phyloP scores from a whole-genome alignment of 1,139 yeast species.

The Geotrichum histeridarum region DNA sequence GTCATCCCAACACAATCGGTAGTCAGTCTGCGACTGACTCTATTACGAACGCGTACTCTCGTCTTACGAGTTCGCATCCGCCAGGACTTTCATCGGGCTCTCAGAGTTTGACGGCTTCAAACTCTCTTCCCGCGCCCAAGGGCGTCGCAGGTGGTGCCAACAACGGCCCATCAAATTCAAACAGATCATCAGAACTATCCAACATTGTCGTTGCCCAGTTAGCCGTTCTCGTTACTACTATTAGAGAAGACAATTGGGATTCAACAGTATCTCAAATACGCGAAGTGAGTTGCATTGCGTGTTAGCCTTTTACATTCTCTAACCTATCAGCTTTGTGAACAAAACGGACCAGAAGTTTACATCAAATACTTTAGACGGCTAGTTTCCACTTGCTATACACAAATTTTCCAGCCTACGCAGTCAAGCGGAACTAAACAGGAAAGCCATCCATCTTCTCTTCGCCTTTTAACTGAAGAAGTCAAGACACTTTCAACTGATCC shows the following conservation, averaged over 20 bases:
- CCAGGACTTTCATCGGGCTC: conserved; percentile 16
- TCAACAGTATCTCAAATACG: conserved; percentile 46
- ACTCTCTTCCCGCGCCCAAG: conserved; percentile 14
- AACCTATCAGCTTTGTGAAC: conserved; percentile 37
- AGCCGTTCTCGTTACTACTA: conserved; percentile 47
- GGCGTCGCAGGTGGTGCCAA: conserved; percentile 16
- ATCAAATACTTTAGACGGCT: conserved; percentile 38
- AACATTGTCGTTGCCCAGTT: conserved; percentile 52
- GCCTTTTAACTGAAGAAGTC: conserved; percentile 25
- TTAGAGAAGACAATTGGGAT: conserved; percentile 42
- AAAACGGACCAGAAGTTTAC: conserved; percentile 38
- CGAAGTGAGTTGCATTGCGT: conserved; percentile 27
- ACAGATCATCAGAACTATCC: conserved; percentile 34
- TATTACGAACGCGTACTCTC: conserved; percentile 4
- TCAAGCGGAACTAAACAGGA: conserved; percentile 26
- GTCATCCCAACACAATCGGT: neutral
- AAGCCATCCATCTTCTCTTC: conserved; percentile 21
- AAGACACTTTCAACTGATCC: conserved; percentile 28
- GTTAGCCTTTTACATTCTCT: neutral
- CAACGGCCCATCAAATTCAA: conserved; percentile 7
- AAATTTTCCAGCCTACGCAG: conserved; percentile 33
- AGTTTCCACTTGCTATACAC: conserved; percentile 32
- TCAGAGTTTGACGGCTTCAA: conserved; percentile 14
- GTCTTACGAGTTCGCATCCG: conserved; percentile 12
- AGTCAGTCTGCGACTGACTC: conserved; percentile 5